Evolutionary conservation across 2,329 filamentous ascomycete species (phyloP), one percentile per base, ranked within the genome.

Genomic region (Phaeosphaeria sp.): DNA sequence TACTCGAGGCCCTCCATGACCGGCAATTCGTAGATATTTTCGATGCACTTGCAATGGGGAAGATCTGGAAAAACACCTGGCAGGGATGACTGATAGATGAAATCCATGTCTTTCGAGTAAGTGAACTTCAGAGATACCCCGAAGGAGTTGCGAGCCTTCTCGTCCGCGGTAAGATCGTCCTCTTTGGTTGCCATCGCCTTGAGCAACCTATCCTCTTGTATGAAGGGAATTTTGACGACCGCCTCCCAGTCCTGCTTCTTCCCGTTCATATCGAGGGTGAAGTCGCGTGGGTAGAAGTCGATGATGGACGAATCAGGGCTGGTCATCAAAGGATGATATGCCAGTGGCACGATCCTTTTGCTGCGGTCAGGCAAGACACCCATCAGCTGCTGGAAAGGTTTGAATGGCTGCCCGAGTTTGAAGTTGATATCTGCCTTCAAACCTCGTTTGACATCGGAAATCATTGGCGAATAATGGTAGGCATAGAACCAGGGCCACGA

Each of bases 201-300:
- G 54, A 99, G 83, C 2, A 99, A 82, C 23, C 95, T 87, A 69
- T 90, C 87, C 76, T 99, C 94, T 57, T 99, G 92, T 63, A 99
- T 99, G 78, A 99, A 99, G 0, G 95, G 95, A 72, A 99, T 99
- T 78, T 98, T 99, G 64, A 99, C 93, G 39, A 99, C 94, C 25
- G 95, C 95, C 75, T 99, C 95, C 95, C 95, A 99, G 63, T 99
- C 96, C 90, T 97, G 96, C 81, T 97, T 99, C 82, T 99, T 99
- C 58, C 95, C 96, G 69, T 99, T 98, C 95, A 99, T 98, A 75
- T 99, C 96, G 42, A 99, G 84, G 65, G 96, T 92, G 71, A 99
- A 99, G 69, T 99, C 95, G 68, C 94, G 87, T 2, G 95, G 95
- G 71, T 99, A 99, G 76, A 99, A 99, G 74, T 99, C 95, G 71